Evolutionary conservation across 1,284 basidiomycete species (phyloP), one percentile per base, ranked within the genome.

Genomic region (Dichomitus squalens): DNA sequence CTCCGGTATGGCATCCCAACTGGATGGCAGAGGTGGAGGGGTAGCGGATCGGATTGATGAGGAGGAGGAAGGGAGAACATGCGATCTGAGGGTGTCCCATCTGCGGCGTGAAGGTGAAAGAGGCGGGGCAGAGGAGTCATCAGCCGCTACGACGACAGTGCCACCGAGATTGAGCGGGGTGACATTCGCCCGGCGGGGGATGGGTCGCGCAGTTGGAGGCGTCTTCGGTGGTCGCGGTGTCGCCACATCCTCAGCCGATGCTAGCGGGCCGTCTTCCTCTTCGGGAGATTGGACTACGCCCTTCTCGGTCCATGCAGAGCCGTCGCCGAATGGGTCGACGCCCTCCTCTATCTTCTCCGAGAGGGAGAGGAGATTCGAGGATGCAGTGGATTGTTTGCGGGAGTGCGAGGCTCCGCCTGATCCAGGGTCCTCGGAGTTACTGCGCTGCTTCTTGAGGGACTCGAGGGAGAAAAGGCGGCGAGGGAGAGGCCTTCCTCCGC

Each of bases 21-120:
- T 7, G 33, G 64, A 60, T 49, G 55, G 64, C 50, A 40, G 70
- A 60, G 52, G n/a, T n/a, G n/a, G 62, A 55, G 64, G 69, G 63
- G 41, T 52, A 25, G 49, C 29, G 49, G 59, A 60, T 59, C 55
- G 50, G 56, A 59, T 64, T 49, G 65, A 66, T 11, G 58, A 60
- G 3, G 64, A 48, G 16, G 69, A 58, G 14, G 70, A 59, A 4
- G 76, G 76, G 35, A 86, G 56, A 34, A 86, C 81, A 65, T 83
- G 80, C 31, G 79, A 75, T 14, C 83, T 76, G n/a, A 85, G 59
- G 18, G 73, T 74, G 20, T 83, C 76, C 84, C 83, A 85, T 27
- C 81, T 77, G n/a, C 72, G 70, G 52, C 68, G 64, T 0, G 79
- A 78, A 1, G 77, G 76, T 25, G 80, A 78, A 4, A 72, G 65